Base-by-base conservation (phyloP, 192 early-diverging fungal species). In the Coemansia sp. region DNA sequence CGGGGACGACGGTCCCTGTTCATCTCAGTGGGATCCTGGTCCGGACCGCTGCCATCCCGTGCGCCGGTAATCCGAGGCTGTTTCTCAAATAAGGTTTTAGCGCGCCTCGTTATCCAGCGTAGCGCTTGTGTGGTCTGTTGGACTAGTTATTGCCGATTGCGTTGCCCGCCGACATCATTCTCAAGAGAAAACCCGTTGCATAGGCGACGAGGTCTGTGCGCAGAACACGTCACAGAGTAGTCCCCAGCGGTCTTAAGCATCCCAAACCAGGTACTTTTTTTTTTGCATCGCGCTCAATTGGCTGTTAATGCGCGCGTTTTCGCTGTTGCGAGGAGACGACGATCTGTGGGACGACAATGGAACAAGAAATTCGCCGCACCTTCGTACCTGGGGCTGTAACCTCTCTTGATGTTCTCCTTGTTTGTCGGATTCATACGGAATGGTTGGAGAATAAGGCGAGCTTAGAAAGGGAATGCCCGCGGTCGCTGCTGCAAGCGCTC, bases 361-460 rank as follows among this genome's bases (percentile, higher is more conserved):
- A 4, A 10, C 52, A 4, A 16, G 26, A 59, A 59, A 59, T 36
- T 59, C 57, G 57, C 57, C 57, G 57, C 57, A 38, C 34, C 30
- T 41, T 41, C 12, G 39, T 41, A 12, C 12, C 9, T 38, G 9
- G 38, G 4, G 38, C 38, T 38, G 38, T 38, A 38, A 9, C 38
- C 39, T 11, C 12, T 41, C 9, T 2, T 7, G 16, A 20, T 30
- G 30, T 30, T 30, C 30, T 30, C 30, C 30, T 30, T 30, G 30
- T 26, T 53, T 26, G 23, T 53, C 51, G 51, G 51, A 26, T 26
- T 53, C 24, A 21, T 53, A 53, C 51, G 51, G 51, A 20, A 53
- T 53, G 10, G 51, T 6, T 46, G 14, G 1, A 46, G 44, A 46
- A 46, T 46, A 18, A 18, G 44, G 39, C 39, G 39, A 41, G 39